phyloP scores from a whole-genome alignment of 345 rosid species.

The Bruguiera sexangula region DNA sequence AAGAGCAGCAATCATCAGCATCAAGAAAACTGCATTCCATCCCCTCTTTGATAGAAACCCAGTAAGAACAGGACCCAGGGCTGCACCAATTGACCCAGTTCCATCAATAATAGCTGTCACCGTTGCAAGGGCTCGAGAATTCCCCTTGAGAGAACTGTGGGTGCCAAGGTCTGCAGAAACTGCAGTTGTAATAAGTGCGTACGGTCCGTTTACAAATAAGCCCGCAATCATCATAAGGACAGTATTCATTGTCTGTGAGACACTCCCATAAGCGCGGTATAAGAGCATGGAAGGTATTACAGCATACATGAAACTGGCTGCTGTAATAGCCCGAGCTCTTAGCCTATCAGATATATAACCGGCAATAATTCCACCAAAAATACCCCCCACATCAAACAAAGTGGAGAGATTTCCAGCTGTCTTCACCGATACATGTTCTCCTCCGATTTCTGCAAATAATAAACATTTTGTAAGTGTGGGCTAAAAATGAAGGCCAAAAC shows the following conservation, averaged over 20 bases:
- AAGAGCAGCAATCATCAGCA: slow-evolving; percentile 64
- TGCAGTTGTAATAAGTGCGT: slow-evolving; percentile 85
- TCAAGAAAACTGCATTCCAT: slow-evolving; percentile 67
- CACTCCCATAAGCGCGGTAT: slow-evolving; percentile 58
- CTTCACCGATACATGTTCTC: slow-evolving; percentile 69
- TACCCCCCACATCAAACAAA: slow-evolving; percentile 84
- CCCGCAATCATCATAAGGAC: slow-evolving; percentile 78
- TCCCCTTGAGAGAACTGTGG: slow-evolving; percentile 68
- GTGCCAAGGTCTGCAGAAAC: slow-evolving; percentile 91
- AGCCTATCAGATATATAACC: slow-evolving; percentile 77
- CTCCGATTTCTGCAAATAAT: slow-evolving; percentile 62
- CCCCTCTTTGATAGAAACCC: slow-evolving; percentile 65
- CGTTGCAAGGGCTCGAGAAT: slow-evolving; percentile 79
- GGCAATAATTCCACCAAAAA: slow-evolving; percentile 69
- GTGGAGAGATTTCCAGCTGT: slow-evolving; percentile 88
- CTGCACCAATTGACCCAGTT: slow-evolving; percentile 82
- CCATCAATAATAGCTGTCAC: slow-evolving; percentile 89
- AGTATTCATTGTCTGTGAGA: slow-evolving; percentile 53
- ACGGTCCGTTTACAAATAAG: slow-evolving; percentile 76
- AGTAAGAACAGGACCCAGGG: slow-evolving; percentile 79
- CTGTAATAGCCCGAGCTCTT: slow-evolving; percentile 70
- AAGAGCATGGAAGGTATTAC: slow-evolving; percentile 80
- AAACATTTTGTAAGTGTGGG: neutral
- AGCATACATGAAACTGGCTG: slow-evolving; percentile 68
- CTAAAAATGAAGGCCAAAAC: no score